Base-by-base conservation (phyloP, 768 basidiomycete genomes). In the Hypholoma fasciculare region DNA sequence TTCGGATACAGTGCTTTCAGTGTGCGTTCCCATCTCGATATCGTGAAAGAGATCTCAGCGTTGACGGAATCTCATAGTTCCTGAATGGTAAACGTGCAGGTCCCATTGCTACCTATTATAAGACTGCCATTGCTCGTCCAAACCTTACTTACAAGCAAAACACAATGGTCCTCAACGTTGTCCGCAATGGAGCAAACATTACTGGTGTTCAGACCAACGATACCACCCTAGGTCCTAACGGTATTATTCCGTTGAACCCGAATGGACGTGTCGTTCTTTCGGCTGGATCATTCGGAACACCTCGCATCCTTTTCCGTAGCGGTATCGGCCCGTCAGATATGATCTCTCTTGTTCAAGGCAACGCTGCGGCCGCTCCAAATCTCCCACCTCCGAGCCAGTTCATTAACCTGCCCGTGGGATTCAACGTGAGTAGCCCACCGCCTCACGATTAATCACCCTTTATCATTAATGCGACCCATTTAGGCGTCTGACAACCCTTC, bases 131-230 rank as follows among this genome's bases (percentile, higher is more conserved):
- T 53, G 72, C 75, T 12, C 80, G 86, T 26, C 65, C 71, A 7
- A 86, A 86, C 72, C 77, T 86, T 60, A 74, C 72, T 1, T 78
- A 80, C 71, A 78, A 73, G 62, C 74, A 79, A 53, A 78, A 82
- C 63, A 77, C 76, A 17, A 71, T 73, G 37, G 86, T 82, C 42
- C 70, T 72, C 20, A 79, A 80, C 63, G 79, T 87, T 53, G 79
- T 82, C 26, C 84, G 86, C 46, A 83, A 82, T 59, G 83, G 84
- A 40, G 69, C 78, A 26, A 71, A 73, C 49, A 82, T 87, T 63
- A 79, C 78, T 36, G 85, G 86, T 63, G 84, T 87, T 19, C 76
- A 80, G 66, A 86, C 84, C 23, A 85, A 86, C 72, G 78, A 87
- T 66, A 79, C 81, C 4, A 73, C 78, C 5, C 69, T 85, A 39